These are phyloP conservation scores for Aureobasidium sp. DNA, from an alignment of 2,329 filamentous ascomycete species.

Conservation along the genomic window DNA sequence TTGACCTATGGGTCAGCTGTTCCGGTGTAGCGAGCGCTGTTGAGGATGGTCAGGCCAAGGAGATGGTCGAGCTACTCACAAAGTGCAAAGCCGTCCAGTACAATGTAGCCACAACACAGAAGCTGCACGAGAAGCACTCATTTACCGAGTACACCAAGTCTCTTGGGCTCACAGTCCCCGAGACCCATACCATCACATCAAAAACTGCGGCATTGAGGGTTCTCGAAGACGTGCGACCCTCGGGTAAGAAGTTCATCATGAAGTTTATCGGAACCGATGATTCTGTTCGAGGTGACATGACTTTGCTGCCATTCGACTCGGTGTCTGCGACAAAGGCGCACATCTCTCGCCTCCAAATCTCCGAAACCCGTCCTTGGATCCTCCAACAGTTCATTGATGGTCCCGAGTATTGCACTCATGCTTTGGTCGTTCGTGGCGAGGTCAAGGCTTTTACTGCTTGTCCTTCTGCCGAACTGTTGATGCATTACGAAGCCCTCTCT, in stretches of 20 bases:
- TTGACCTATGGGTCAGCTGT: constrained; percentile 68
- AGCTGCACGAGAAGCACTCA: constrained; percentile 56
- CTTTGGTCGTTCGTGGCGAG: constrained; percentile 57
- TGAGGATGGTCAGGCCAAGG: constrained; percentile 60
- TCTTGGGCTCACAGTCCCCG: constrained; percentile 44
- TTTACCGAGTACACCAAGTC: constrained; percentile 55
- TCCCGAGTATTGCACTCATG: constrained; percentile 64
- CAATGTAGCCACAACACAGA: constrained; percentile 47
- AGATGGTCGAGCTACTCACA: constrained; percentile 52
- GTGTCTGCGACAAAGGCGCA: constrained; percentile 48
- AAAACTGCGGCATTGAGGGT: constrained; percentile 47
- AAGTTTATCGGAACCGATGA: constrained; percentile 61
- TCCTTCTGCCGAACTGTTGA: constrained; percentile 54
- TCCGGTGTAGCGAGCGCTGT: constrained; percentile 60
- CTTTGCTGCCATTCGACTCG: constrained; percentile 53
- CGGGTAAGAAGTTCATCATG: constrained; percentile 52
- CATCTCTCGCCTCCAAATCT: constrained; percentile 50
- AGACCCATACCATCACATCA: constrained; percentile 46
- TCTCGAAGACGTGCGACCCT: constrained; percentile 34
- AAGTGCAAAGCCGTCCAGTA: constrained; percentile 59
- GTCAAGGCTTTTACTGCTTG: constrained; percentile 63
- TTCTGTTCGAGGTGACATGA: constrained; percentile 53
- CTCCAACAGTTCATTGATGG: constrained; percentile 62
- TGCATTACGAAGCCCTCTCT: constrained; percentile 59
- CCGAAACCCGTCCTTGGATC: constrained; percentile 53